Percentiles rank a stretch among this genome's conserved stretches.
These are phyloP conservation scores for Toxicodendron radicans DNA, from an alignment of 345 rosid genomes.

Conservation along the genomic window DNA sequence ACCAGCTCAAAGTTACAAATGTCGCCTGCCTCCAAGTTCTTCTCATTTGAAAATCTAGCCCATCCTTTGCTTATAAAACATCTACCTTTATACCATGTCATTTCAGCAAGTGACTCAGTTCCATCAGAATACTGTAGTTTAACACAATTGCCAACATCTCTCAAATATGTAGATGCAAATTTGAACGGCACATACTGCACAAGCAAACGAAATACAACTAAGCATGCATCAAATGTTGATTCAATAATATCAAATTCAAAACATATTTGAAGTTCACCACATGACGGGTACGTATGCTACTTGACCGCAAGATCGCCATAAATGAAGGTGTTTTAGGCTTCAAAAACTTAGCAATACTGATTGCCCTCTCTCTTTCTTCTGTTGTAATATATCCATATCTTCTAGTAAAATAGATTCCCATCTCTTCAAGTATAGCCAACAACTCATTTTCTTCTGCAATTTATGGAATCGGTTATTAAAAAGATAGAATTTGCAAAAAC, in stretches of 20 bases:
- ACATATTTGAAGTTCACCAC: slow-evolving; percentile 21
- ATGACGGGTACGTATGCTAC: slow-evolving; percentile 19
- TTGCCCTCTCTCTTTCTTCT: slow-evolving; percentile 34
- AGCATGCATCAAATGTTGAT: too few species aligned
- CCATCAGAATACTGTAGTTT: too few species aligned
- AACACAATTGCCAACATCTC: too few species aligned
- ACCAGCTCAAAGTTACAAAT: too few species aligned
- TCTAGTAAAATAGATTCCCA: slow-evolving; percentile 20
- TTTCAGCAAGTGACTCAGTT: too few species aligned
- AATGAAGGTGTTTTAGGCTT: slow-evolving; percentile 41
- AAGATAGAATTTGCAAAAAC: too few species aligned
- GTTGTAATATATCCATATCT: slow-evolving; percentile 6
- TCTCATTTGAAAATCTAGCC: too few species aligned
- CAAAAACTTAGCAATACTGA: slow-evolving; percentile 32
- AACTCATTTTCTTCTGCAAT: background rate
- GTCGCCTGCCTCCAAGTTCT: too few species aligned
- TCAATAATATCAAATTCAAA: background rate
- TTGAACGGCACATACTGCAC: slow-evolving; percentile 1
- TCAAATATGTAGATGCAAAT: background rate
- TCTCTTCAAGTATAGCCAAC: background rate
- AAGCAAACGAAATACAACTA: background rate
- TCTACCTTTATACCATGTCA: too few species aligned
- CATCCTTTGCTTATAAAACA: too few species aligned
- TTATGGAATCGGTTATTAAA: too few species aligned
- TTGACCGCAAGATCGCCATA: slow-evolving; percentile 31